phyloP scores from a whole-genome alignment of 202 grass and related monocot genomes.

The Setaria viridis region DNA sequence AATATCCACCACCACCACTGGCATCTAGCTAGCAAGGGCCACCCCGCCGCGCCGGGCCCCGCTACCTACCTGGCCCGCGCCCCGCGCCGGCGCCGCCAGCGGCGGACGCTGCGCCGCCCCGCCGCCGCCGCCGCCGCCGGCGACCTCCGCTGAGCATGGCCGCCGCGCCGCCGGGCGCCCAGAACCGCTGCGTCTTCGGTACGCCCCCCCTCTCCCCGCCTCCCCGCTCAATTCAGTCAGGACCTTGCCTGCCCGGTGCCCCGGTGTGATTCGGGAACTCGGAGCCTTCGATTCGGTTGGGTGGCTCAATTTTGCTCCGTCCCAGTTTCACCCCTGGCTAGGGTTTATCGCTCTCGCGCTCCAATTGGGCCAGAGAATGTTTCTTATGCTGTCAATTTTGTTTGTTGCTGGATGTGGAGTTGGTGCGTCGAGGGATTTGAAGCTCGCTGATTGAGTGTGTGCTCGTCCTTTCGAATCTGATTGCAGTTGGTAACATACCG shows the following conservation, averaged over 20 bases:
- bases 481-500: slow-evolving; percentile 94
- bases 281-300: not conserved
- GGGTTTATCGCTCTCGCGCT: slow-evolving; percentile 30
- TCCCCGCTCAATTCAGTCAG: not conserved
- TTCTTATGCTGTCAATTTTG: not conserved
- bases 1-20: not conserved
- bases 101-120: slow-evolving; percentile 36
- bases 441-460: not conserved
- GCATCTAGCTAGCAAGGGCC: not conserved
- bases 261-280: not conserved
- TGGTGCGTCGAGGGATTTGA: not conserved
- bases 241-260: not conserved
- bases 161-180: slow-evolving; percentile 53
- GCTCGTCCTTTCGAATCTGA: slow-evolving; percentile 30
- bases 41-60: not conserved
- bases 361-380: not conserved
- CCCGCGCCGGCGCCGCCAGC: not conserved
- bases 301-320: not conserved
- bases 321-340: slow-evolving; percentile 11
- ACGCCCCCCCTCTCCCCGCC: not conserved
- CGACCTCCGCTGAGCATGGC: slow-evolving; percentile 58
- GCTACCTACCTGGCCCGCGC: not conserved
- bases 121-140: slow-evolving; percentile 15
- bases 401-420: slow-evolving; percentile 1
- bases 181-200: slow-evolving; percentile 98